phyloP scores from a whole-genome alignment of 371 early-diverging fungal species.

The Lichtheimia ornata region DNA sequence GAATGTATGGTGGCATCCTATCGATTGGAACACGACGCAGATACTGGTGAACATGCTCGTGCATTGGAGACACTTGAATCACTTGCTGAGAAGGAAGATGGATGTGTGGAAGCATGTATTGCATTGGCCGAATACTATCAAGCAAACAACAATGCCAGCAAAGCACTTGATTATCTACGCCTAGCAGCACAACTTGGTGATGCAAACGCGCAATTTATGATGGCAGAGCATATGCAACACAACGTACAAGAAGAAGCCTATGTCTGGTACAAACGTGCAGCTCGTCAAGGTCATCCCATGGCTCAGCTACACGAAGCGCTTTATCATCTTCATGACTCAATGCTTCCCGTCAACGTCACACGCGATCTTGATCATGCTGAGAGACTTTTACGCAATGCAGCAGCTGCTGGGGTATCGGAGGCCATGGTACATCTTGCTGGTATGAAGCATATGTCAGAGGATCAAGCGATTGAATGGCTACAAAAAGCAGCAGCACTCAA shows the following conservation, averaged over 20 bases:
- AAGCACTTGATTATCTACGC: slow-evolving; percentile 29
- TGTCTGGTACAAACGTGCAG: slow-evolving; percentile 52
- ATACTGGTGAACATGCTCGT: too few species aligned
- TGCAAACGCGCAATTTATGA: slow-evolving; percentile 31
- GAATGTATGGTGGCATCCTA: too few species aligned
- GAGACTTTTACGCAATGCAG: slow-evolving; percentile 35
- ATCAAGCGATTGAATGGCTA: neutral
- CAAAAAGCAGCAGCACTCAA: slow-evolving; percentile 4
- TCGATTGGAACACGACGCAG: too few species aligned
- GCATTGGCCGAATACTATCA: too few species aligned
- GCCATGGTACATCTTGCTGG: slow-evolving; percentile 38
- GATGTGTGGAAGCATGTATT: too few species aligned
- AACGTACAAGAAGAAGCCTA: slow-evolving; percentile 38
- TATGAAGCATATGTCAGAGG: neutral
- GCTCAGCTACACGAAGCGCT: slow-evolving; percentile 48
- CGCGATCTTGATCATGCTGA: slow-evolving; percentile 32
- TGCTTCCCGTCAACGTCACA: slow-evolving; percentile 19
- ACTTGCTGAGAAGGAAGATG: too few species aligned
- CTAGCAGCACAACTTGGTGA: slow-evolving; percentile 29
- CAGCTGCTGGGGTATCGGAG: slow-evolving; percentile 29
- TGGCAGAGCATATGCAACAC: slow-evolving; percentile 39
- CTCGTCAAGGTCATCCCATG: slow-evolving; percentile 40
- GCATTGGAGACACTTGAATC: too few species aligned
- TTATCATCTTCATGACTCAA: slow-evolving; percentile 43
- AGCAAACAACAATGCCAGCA: too few species aligned